Conservation (phyloP, 352 stramenopile genomes). For the Phytophthora colocasiae region DNA sequence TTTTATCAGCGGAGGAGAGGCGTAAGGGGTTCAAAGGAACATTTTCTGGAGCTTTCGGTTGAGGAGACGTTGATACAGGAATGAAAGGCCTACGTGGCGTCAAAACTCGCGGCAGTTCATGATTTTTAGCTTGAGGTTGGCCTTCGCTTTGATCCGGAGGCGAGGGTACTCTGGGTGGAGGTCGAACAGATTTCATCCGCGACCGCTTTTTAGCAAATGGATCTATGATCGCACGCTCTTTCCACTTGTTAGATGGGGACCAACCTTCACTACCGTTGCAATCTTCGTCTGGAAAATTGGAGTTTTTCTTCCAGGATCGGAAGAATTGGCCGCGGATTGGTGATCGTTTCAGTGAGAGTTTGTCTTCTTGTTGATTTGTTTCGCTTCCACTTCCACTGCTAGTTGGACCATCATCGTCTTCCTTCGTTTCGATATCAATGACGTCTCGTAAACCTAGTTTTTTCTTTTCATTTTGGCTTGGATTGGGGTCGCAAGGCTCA, state of each 20-base stretch:
- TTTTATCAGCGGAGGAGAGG: conserved; percentile 29
- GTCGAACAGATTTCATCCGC: conserved; percentile 9
- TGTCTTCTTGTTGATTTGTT: conserved; percentile 39
- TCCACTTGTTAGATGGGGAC: conserved; percentile 73
- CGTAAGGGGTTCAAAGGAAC: conserved; percentile 31
- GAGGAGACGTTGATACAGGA: conserved; percentile 21
- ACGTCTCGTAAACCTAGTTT: background rate
- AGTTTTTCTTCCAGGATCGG: conserved; percentile 58
- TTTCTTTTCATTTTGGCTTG: conserved; percentile 8
- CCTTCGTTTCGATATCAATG: conserved; percentile 2
- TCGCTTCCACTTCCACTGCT: conserved; percentile 25
- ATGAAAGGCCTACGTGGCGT: background rate
- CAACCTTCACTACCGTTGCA: conserved; percentile 21
- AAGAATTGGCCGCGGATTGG: conserved; percentile 54
- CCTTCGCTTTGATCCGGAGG: background rate
- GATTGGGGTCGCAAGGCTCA: conserved; percentile 18
- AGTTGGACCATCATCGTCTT: conserved; percentile 25
- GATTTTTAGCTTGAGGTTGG: background rate
- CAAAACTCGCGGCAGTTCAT: no score
- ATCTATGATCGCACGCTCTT: conserved; percentile 69
- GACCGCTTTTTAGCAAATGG: conserved; percentile 68
- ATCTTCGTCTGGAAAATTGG: conserved; percentile 24
- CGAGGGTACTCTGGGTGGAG: conserved; percentile 1
- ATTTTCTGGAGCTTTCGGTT: conserved; percentile 3
- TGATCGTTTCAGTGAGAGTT: conserved; percentile 4